These are phyloP conservation scores for Lactifluus hygrophoroides DNA, from an alignment of 768 basidiomycete genomes.

Conservation along the genomic window DNA sequence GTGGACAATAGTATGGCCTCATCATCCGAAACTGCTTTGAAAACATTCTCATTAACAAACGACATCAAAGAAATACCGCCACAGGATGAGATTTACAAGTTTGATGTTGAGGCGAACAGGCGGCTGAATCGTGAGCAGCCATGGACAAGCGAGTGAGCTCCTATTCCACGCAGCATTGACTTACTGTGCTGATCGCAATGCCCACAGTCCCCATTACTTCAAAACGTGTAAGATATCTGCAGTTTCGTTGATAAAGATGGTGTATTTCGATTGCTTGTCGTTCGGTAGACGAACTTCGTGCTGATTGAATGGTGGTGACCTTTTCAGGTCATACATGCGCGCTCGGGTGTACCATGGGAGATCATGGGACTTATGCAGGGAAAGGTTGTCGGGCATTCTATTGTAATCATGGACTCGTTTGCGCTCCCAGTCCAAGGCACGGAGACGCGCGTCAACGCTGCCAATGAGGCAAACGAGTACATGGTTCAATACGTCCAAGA, in stretches of 20 bases:
- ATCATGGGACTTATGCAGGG: constrained; percentile 99
- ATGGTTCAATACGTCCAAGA: constrained; percentile 90
- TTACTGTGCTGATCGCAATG: too few relatives aligned
- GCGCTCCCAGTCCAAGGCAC: constrained; percentile 97
- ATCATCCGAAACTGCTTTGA: constrained; percentile 52
- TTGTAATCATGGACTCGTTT: constrained; percentile 92
- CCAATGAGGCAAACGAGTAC: constrained; percentile 93
- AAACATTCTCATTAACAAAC: constrained; percentile 67
- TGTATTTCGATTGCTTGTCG: constrained; percentile 24
- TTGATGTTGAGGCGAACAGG: constrained; percentile 59
- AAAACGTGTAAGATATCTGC: constrained; percentile 93
- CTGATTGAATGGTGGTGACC: constrained; percentile 6
- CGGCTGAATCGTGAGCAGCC: constrained; percentile 60
- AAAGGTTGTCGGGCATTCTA: constrained; percentile 70
- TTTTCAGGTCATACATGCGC: constrained; percentile 89
- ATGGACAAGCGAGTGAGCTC: constrained; percentile 79
- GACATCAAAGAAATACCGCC: constrained; percentile 60
- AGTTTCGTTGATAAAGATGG: constrained; percentile 93
- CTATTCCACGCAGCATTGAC: background rate
- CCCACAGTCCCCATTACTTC: constrained; percentile 72
- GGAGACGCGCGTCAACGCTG: constrained; percentile 95
- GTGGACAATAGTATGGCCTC: constrained; percentile 22
- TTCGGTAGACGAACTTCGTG: background rate
- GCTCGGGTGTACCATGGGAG: constrained; percentile 95
- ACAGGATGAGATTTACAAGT: constrained; percentile 75